phyloP scores from a whole-genome alignment of 2,329 filamentous ascomycete genomes.

The Fusarium xylarioides region DNA sequence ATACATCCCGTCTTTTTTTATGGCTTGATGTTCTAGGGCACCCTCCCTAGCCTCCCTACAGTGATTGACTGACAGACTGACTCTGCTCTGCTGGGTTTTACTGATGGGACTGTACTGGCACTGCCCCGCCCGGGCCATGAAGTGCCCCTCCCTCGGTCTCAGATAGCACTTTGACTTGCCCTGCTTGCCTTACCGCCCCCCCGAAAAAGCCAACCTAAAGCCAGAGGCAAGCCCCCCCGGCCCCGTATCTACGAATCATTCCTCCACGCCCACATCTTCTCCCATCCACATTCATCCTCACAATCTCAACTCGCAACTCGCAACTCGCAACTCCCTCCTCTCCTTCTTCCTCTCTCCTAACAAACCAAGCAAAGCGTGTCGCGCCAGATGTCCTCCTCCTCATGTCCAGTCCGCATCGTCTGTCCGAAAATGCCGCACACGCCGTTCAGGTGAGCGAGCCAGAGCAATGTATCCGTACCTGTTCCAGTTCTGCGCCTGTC shows the following conservation, averaged over 20 bases:
- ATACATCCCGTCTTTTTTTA: constrained; percentile 12
- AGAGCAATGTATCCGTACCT: constrained; percentile 14
- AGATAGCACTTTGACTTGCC: constrained; percentile 26
- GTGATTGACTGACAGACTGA: neutral
- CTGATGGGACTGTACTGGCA: constrained; percentile 9
- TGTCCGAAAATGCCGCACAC: constrained; percentile 65
- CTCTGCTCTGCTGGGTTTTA: neutral
- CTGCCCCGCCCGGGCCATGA: constrained; percentile 27
- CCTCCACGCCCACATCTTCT: constrained; percentile 42
- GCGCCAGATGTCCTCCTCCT: constrained; percentile 65
- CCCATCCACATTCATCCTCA: constrained; percentile 27
- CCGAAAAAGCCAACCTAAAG: neutral
- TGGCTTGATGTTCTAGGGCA: constrained; percentile 6
- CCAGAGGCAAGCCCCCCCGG: neutral
- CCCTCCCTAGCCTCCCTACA: constrained; percentile 1
- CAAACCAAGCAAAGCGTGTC: constrained; percentile 30
- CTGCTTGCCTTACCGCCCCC: constrained; percentile 26
- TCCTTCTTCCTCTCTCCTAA: constrained; percentile 20
- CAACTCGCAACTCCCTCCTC: constrained; percentile 25
- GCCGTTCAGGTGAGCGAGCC: constrained; percentile 54
- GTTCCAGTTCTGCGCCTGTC: neutral
- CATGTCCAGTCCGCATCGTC: constrained; percentile 64
- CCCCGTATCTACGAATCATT: constrained; percentile 45
- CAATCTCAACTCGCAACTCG: constrained; percentile 29
- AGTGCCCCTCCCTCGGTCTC: constrained; percentile 19